These are phyloP conservation scores for Fraxinus platypoda DNA, from an alignment of 305 asterid genomes.

Conservation along the genomic window DNA sequence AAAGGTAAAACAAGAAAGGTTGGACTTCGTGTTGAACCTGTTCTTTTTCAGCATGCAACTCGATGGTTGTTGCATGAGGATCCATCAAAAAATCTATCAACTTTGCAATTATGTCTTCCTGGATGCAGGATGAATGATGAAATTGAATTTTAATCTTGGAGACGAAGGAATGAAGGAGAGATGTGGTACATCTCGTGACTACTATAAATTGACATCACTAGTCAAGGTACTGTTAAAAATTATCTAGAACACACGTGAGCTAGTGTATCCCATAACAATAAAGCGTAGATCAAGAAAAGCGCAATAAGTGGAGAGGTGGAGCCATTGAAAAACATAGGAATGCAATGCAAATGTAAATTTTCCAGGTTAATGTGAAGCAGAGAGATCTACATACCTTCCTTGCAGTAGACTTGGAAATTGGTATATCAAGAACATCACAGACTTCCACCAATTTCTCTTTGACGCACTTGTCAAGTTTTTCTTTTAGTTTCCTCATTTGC, in stretches of 20 bases:
- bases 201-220: not conserved
- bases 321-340: not conserved
- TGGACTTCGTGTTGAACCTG: constrained; percentile 43
- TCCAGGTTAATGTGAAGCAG: not conserved
- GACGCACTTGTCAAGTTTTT: constrained; percentile 54
- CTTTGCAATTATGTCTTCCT: constrained; percentile 85
- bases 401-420: constrained; percentile 39
- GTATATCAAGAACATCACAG: constrained; percentile 54
- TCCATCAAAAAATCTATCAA: constrained; percentile 78
- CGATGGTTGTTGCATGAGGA: constrained; percentile 79
- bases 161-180: not conserved
- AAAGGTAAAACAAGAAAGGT: not conserved
- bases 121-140: constrained; percentile 23
- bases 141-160: not conserved
- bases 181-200: not conserved
- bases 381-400: constrained; percentile 51
- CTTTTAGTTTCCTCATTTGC: constrained; percentile 48
- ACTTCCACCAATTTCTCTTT: constrained; percentile 59
- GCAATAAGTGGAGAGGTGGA: not conserved
- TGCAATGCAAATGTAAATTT: not conserved
- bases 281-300: constrained; percentile 8
- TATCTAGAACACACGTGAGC: not conserved
- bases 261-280: constrained; percentile 17
- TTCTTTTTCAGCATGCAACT: constrained; percentile 71
- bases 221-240: not conserved